Evolutionary conservation across 495 filamentous ascomycete genomes (phyloP).

Genomic region (Aspergillus kassunensis): DNA sequence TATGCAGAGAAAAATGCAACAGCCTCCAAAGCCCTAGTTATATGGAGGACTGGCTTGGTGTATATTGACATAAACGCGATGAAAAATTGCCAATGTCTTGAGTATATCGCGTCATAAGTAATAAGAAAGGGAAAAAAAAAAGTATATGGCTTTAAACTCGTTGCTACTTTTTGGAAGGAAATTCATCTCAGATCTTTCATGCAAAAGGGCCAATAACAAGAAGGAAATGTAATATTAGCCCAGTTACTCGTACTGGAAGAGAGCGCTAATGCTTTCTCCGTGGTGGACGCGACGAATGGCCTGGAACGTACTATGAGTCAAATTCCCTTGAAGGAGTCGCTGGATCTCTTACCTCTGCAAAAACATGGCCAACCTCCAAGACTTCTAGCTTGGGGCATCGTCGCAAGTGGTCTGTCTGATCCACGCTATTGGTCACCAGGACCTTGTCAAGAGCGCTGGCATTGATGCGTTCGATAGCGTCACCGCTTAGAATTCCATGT

Average conservation of each 20-base stretch:
- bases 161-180: constrained; percentile 9
- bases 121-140: constrained; percentile 4
- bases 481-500: constrained; percentile 89
- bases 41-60: constrained; percentile 4
- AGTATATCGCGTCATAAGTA: constrained; percentile 8
- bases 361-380: constrained; percentile 85
- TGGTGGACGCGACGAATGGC: constrained; percentile 96
- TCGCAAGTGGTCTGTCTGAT: constrained; percentile 74
- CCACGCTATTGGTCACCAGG: constrained; percentile 90
- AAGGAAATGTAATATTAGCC: constrained; percentile 6
- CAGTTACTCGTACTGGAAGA: constrained; percentile 81
- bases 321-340: constrained; percentile 9
- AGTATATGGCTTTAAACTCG: constrained; percentile 16
- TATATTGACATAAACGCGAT: constrained; percentile 12
- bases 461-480: constrained; percentile 91
- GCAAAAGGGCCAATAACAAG: constrained; percentile 10
- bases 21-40: too few relatives aligned
- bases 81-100: constrained; percentile 16
- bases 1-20: too few relatives aligned
- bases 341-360: constrained; percentile 67
- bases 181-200: constrained; percentile 11
- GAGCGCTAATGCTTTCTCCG: constrained; percentile 94
- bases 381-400: constrained; percentile 84
- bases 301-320: constrained; percentile 38
- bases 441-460: constrained; percentile 85